A percentile compares a stretch with the other conserved stretches of the same genome.
Conservation (phyloP, 2,329 filamentous ascomycete genomes). For the Colletotrichum eleusines region DNA sequence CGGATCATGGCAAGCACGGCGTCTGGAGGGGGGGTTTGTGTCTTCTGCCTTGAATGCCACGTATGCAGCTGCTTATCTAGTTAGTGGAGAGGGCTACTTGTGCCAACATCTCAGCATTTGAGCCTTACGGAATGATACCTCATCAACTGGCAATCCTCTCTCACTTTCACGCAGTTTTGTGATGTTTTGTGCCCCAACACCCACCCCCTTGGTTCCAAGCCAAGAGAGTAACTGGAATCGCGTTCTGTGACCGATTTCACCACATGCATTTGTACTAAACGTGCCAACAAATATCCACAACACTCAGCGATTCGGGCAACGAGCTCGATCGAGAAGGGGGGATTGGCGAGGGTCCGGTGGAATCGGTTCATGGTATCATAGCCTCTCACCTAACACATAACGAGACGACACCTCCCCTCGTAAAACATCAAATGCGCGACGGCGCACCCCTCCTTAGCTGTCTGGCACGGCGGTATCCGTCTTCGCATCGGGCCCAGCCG, state of each 20-base stretch:
- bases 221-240: not conserved
- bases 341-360: not conserved
- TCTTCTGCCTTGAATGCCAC: not conserved
- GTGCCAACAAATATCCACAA: not conserved
- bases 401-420: not conserved
- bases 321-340: not conserved
- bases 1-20: conserved; percentile 24
- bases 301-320: not conserved
- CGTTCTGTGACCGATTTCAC: not conserved
- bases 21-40: not conserved
- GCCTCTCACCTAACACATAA: conserved; percentile 1
- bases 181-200: not conserved
- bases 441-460: not conserved
- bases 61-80: not conserved
- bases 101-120: not conserved
- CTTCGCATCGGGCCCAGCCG: not conserved
- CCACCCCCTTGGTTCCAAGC: no score
- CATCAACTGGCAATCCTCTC: not conserved
- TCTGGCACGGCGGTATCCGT: not conserved
- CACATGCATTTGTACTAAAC: not conserved
- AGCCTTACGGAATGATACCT: not conserved
- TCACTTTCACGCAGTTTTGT: not conserved
- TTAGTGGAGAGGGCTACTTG: not conserved
- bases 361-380: conserved; percentile 39
- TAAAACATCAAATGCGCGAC: not conserved